Base-by-base conservation (phyloP, 306 rosid species). In the Luffa acutangula region DNA sequence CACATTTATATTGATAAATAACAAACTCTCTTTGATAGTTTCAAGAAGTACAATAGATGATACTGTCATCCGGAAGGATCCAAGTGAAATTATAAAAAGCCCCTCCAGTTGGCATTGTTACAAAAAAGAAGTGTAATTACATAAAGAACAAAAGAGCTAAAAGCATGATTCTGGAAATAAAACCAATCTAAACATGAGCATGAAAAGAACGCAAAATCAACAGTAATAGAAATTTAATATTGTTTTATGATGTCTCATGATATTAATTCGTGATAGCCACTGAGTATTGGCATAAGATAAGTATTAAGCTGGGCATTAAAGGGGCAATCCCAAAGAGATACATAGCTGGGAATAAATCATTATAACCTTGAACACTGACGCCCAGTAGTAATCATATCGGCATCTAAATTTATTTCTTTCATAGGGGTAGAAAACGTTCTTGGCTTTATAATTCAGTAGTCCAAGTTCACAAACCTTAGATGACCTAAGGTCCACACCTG, bases 401-500 rank as follows among this genome's bases (percentile, higher is more conserved):
- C 97, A 92, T 58, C 93, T 89, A 82, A 83, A 91, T 70, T 89
- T 92, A 84, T 90, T 92, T 80, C 90, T 85, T 76, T 89, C 91
- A 60, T 87, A 84, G 54, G 94, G 97, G 82, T 88, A 88, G 79
- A 89, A 89, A 60, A 89, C 86, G 9, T 90, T 81, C 87, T 92
- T 95, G 80, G 97, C 89, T 83, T 91, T 91, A 84, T 91, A 87
- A 85, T 95, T 87, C 65, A 89, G 86, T 66, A 91, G 84, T 75
- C 98, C 97, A 58, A 87, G 92, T 84, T 95, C 96, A 79, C 98
- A 95, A 71, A 90, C 87, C 89, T 95, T 91, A 57, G 98, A 88
- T 65, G 97, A 92, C 89, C 92, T 91, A 81, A 95, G 89, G 83
- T 95, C 98, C 84, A 94, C 98, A 87, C 92, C 98, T 94, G 90